phyloP scores from a whole-genome alignment of 2,329 filamentous ascomycete species.

The Botrytis elliptica region DNA sequence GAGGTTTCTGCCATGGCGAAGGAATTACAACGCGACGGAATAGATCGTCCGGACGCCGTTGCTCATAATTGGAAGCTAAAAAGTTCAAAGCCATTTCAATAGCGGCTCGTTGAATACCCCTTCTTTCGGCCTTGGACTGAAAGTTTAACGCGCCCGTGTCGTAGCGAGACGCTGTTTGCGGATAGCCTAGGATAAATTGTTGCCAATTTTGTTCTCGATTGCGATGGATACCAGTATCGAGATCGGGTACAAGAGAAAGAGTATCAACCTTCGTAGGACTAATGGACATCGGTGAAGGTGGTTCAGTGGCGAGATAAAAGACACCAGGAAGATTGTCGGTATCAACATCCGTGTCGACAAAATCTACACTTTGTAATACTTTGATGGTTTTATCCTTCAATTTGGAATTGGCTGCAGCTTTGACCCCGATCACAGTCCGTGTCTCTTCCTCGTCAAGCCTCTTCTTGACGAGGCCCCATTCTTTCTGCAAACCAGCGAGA shows the following conservation, averaged over 20 bases:
- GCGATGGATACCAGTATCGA: background rate
- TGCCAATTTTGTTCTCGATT: constrained; percentile 7
- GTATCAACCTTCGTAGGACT: background rate
- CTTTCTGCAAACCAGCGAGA: background rate
- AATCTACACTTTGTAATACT: constrained; percentile 10
- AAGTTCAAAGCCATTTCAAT: constrained; percentile 35
- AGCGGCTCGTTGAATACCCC: constrained; percentile 35
- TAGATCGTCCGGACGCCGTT: constrained; percentile 33
- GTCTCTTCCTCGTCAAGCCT: background rate
- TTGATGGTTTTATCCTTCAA: background rate
- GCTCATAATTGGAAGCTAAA: constrained; percentile 35
- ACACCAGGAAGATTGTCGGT: constrained; percentile 15
- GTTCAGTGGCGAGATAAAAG: constrained; percentile 12
- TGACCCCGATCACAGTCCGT: background rate
- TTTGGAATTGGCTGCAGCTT: background rate
- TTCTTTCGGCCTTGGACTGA: constrained; percentile 32
- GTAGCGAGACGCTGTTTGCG: background rate
- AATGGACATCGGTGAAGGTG: background rate
- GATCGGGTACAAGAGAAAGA: constrained; percentile 2
- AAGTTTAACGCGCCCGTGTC: constrained; percentile 26
- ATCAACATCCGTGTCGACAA: constrained; percentile 1
- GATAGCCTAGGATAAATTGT: constrained; percentile 12
- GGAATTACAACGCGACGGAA: constrained; percentile 31
- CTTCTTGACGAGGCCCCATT: background rate
- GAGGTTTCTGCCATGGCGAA: constrained; percentile 12